These are phyloP conservation scores for Aspergillus carbonarius DNA, from an alignment of 2,329 filamentous ascomycete genomes.

Conservation along the genomic window DNA sequence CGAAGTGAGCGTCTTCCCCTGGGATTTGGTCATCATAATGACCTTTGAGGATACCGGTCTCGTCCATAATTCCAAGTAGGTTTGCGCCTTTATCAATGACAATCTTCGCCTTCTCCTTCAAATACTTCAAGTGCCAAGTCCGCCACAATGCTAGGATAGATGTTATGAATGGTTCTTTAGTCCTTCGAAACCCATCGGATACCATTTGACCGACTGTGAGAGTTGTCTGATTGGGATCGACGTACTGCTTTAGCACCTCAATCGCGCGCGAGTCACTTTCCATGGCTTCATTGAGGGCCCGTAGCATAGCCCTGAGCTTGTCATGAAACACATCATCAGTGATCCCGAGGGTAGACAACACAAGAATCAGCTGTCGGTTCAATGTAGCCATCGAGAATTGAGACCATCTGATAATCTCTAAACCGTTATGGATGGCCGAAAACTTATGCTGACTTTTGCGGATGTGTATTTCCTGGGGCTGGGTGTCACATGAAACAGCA, in stretches of 20 bases:
- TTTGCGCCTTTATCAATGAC: conserved; percentile 80
- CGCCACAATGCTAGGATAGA: conserved; percentile 82
- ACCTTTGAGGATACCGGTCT: conserved; percentile 72
- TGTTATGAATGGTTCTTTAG: conserved; percentile 74
- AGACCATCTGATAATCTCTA: conserved; percentile 85
- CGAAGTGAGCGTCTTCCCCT: conserved; percentile 26
- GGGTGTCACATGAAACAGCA: conserved; percentile 68
- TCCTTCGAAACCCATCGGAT: conserved; percentile 71
- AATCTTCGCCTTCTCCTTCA: conserved; percentile 92
- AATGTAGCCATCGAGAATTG: conserved; percentile 73
- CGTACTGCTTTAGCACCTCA: conserved; percentile 66
- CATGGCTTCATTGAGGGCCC: conserved; percentile 69
- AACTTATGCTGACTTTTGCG: conserved; percentile 90
- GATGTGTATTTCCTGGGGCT: conserved; percentile 69
- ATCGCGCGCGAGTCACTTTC: conserved; percentile 63
- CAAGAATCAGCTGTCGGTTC: conserved; percentile 84
- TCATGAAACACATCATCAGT: conserved; percentile 63
- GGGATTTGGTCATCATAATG: conserved; percentile 57
- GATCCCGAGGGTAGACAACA: conserved; percentile 78
- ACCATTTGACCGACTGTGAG: conserved; percentile 74
- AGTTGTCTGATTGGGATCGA: conserved; percentile 84
- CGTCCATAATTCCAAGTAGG: conserved; percentile 83
- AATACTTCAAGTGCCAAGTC: conserved; percentile 80
- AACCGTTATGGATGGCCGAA: conserved; percentile 62
- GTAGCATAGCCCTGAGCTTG: conserved; percentile 68